These are phyloP conservation scores for Beauveria sp. DNA, from an alignment of 2,329 filamentous ascomycete species.

Conservation along the genomic window DNA sequence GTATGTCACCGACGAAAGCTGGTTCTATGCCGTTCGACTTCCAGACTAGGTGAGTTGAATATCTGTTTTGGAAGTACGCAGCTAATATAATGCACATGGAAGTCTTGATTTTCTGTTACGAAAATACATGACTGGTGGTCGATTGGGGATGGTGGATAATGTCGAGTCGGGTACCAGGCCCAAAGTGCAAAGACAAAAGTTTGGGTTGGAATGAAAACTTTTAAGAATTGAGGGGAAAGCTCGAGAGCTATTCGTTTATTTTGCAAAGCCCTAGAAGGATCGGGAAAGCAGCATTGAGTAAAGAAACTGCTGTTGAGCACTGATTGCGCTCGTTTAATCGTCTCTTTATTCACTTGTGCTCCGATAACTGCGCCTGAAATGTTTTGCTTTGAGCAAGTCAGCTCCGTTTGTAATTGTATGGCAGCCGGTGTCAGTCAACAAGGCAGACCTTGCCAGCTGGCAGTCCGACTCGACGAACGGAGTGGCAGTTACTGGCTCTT, in stretches of 20 bases:
- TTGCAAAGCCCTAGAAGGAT: constrained; percentile 1
- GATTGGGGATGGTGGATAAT: background rate
- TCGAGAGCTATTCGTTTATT: background rate
- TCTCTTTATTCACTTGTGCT: background rate
- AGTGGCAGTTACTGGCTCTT: background rate
- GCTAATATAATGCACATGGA: background rate
- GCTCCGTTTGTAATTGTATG: background rate
- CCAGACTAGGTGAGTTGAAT: constrained; percentile 23
- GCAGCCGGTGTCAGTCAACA: background rate
- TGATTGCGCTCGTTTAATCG: background rate
- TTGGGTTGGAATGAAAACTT: background rate
- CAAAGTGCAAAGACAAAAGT: background rate
- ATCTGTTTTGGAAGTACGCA: background rate
- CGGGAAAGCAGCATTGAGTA: background rate
- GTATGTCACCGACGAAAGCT: constrained; percentile 49
- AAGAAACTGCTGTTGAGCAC: background rate
- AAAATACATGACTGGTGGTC: background rate
- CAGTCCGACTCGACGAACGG: background rate
- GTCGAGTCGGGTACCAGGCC: background rate
- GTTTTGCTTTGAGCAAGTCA: background rate
- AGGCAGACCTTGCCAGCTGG: background rate
- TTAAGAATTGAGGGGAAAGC: background rate
- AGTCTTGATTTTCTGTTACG: background rate
- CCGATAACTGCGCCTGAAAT: background rate
- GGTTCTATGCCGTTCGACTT: constrained; percentile 54